A percentile compares a stretch with the other conserved stretches of the same genome.
Evolutionary conservation across 2,329 filamentous ascomycete genomes (phyloP).

Genomic region (Neofusicoccum ribis): DNA sequence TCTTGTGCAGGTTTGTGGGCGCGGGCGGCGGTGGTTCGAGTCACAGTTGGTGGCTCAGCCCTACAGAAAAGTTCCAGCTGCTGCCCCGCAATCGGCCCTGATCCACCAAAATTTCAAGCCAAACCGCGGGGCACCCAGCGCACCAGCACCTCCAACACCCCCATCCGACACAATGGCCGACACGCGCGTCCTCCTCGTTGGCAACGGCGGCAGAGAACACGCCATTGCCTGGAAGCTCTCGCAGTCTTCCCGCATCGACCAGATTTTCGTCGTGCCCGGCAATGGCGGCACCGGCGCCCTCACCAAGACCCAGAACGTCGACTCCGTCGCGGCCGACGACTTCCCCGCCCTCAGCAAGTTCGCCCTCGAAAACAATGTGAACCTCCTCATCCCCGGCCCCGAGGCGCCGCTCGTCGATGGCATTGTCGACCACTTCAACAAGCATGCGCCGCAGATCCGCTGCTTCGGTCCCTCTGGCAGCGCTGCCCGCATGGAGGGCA

Average conservation of each 20-base stretch:
- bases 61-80: conserved; percentile 15
- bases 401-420: conserved; percentile 93
- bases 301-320: conserved; percentile 72
- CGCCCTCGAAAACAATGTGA: conserved; percentile 70
- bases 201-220: conserved; percentile 93
- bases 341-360: conserved; percentile 76
- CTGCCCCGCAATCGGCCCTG: conserved; percentile 21
- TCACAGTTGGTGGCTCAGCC: conserved; percentile 2
- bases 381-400: conserved; percentile 85
- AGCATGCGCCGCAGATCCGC: conserved; percentile 59
- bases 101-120: conserved; percentile 18
- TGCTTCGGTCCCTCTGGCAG: conserved; percentile 84
- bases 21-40: conserved; percentile 18
- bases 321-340: conserved; percentile 68
- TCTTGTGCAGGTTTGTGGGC: conserved; percentile 1
- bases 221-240: conserved; percentile 91
- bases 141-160: neutral
- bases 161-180: conserved; percentile 14
- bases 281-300: conserved; percentile 82
- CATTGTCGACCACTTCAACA: conserved; percentile 78
- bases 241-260: conserved; percentile 75
- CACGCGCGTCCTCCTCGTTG: conserved; percentile 70
- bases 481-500: conserved; percentile 89
- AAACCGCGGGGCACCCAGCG: conserved; percentile 13
- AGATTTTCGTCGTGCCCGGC: conserved; percentile 69